A percentile compares a stretch with the other conserved stretches of the same genome.
These are phyloP conservation scores for Mycotypha africana DNA, from an alignment of 371 early-diverging fungal species.

Conservation along the genomic window DNA sequence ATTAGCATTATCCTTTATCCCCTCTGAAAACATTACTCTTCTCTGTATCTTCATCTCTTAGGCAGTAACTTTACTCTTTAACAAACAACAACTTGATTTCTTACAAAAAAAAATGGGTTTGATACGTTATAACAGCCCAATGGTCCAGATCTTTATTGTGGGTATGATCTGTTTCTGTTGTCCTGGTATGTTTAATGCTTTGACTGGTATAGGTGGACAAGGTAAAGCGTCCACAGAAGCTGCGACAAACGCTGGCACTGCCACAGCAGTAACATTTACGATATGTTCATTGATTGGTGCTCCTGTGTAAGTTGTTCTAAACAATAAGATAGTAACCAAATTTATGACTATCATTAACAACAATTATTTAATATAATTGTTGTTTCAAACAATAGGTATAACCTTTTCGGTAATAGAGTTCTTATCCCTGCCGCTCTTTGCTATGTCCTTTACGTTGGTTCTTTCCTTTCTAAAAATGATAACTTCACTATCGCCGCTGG, in stretches of 20 bases:
- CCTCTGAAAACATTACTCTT: too few species aligned
- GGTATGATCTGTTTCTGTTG: slow-evolving; percentile 74
- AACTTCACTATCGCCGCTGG: slow-evolving; percentile 50
- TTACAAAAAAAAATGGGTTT: slow-evolving; percentile 5
- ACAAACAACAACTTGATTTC: too few species aligned
- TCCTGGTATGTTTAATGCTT: slow-evolving; percentile 85
- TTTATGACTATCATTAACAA: too few species aligned
- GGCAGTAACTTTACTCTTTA: too few species aligned
- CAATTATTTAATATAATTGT: too few species aligned
- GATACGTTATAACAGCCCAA: slow-evolving; percentile 48
- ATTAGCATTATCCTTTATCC: too few species aligned
- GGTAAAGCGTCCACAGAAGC: slow-evolving; percentile 51
- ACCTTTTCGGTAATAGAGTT: slow-evolving; percentile 51
- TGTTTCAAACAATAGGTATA: slow-evolving; percentile 24
- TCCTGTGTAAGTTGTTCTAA: slow-evolving; percentile 25
- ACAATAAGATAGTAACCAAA: background rate
- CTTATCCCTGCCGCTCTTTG: slow-evolving; percentile 49
- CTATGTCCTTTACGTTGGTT: slow-evolving; percentile 55
- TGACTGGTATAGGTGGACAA: slow-evolving; percentile 49
- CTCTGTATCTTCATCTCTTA: too few species aligned
- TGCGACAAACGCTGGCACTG: slow-evolving; percentile 60
- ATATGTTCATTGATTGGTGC: slow-evolving; percentile 60
- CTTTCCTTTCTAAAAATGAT: slow-evolving; percentile 42
- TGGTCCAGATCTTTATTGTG: slow-evolving; percentile 61
- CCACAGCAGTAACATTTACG: slow-evolving; percentile 65